Percentiles rank a stretch among this genome's conserved stretches.
These are phyloP conservation scores for Aspergillus sp. DNA, from an alignment of 2,329 filamentous ascomycete genomes.

Conservation along the genomic window DNA sequence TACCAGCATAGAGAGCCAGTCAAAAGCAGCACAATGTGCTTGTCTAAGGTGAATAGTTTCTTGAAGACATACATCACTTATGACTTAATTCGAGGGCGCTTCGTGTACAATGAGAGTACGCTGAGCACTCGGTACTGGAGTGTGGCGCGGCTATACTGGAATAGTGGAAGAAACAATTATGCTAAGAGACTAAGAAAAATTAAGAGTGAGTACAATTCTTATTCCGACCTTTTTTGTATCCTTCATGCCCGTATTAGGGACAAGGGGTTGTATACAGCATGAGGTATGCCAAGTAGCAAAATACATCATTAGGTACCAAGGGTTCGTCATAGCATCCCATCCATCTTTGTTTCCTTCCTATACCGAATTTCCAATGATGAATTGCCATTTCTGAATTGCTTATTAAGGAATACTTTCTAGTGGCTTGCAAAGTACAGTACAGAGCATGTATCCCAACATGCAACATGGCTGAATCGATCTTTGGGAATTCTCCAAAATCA, in stretches of 20 bases:
- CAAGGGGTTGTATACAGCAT: neutral
- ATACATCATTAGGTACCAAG: constrained; percentile 1
- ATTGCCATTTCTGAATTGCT: too few relatives aligned
- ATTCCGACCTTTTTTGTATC: neutral
- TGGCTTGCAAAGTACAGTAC: neutral
- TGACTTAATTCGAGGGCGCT: neutral
- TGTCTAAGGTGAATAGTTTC: neutral
- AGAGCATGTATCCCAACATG: neutral
- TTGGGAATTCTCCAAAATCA: neutral
- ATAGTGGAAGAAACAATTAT: too few relatives aligned
- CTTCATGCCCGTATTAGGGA: neutral
- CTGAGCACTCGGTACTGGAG: neutral
- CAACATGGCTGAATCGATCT: too few relatives aligned
- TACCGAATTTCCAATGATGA: neutral
- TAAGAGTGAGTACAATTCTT: neutral
- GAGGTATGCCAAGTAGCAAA: neutral
- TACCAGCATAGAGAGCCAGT: neutral
- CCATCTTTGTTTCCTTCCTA: neutral
- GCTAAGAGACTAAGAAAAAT: too few relatives aligned
- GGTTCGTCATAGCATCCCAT: neutral
- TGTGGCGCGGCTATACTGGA: too few relatives aligned
- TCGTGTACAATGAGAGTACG: neutral
- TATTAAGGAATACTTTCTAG: too few relatives aligned
- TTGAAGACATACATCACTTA: neutral
- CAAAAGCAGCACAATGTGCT: neutral